Percentiles rank a stretch among this genome's conserved stretches.
Conservation (phyloP, 2,329 filamentous ascomycete species). For the Neonectria faginata region DNA sequence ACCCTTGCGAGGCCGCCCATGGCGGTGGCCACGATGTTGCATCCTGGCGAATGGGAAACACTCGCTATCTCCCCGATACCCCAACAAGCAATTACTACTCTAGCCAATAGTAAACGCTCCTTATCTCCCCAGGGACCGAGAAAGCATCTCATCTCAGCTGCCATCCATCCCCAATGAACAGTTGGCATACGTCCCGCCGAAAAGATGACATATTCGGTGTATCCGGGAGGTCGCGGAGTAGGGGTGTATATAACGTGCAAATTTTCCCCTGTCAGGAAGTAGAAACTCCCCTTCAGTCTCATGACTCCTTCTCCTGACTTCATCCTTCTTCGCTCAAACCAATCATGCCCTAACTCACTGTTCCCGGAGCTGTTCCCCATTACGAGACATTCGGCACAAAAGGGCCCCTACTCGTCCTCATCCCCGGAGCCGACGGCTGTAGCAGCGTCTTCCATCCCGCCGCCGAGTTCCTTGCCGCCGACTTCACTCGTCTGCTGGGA, state of each 20-base stretch:
- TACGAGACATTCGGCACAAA: not conserved
- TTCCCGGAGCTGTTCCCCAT: not conserved
- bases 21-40: too few species aligned
- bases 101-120: not conserved
- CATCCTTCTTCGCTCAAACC: not conserved
- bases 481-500: not conserved
- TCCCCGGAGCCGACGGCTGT: not conserved
- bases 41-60: too few species aligned
- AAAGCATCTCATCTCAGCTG: not conserved
- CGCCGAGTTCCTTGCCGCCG: not conserved
- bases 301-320: not conserved
- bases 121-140: not conserved
- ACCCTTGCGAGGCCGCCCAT: too few species aligned
- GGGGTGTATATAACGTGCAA: not conserved
- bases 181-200: not conserved
- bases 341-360: not conserved
- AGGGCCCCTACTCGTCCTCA: not conserved
- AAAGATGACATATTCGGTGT: not conserved
- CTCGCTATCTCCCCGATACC: too few species aligned
- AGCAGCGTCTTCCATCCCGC: not conserved
- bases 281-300: not conserved
- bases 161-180: too few species aligned
- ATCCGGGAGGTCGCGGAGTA: too few species aligned
- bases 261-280: not conserved
- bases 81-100: not conserved